Conservation (phyloP, 78 protist species). For the Dictyostelium brefeldianum region DNA sequence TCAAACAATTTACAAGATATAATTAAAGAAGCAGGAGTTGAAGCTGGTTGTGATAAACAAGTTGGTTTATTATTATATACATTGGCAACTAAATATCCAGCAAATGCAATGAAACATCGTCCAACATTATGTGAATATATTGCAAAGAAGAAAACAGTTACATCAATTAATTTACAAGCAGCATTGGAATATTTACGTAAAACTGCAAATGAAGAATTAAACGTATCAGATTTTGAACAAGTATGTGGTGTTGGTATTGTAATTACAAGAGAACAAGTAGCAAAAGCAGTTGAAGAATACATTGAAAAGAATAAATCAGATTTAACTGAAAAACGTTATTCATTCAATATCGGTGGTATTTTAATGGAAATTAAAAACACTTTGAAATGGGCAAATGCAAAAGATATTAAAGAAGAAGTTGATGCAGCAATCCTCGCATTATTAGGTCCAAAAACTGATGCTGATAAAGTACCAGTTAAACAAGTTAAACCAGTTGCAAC, state of each 20-base stretch:
- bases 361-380: conserved; percentile 32
- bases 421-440: conserved; percentile 70
- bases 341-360: conserved; percentile 36
- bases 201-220: conserved; percentile 31
- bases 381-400: conserved; percentile 74
- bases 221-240: conserved; percentile 11
- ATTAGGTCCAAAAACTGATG: conserved; percentile 80
- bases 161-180: neutral
- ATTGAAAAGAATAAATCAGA: conserved; percentile 12
- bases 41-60: conserved; percentile 45
- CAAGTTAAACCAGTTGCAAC: conserved; percentile 12
- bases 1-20: conserved; percentile 24
- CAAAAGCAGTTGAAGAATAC: conserved; percentile 33
- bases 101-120: conserved; percentile 48
- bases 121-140: neutral
- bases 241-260: conserved; percentile 82
- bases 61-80: conserved; percentile 67
- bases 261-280: conserved; percentile 72
- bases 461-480: conserved; percentile 58
- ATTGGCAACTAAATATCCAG: conserved; percentile 71
- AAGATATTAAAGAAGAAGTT: conserved; percentile 70
- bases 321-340: conserved; percentile 27
- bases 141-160: conserved; percentile 25
- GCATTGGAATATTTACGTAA: conserved; percentile 18
- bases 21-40: conserved; percentile 39